Conservation (phyloP, 2,329 filamentous ascomycete species). For the Drechslera avenae region DNA sequence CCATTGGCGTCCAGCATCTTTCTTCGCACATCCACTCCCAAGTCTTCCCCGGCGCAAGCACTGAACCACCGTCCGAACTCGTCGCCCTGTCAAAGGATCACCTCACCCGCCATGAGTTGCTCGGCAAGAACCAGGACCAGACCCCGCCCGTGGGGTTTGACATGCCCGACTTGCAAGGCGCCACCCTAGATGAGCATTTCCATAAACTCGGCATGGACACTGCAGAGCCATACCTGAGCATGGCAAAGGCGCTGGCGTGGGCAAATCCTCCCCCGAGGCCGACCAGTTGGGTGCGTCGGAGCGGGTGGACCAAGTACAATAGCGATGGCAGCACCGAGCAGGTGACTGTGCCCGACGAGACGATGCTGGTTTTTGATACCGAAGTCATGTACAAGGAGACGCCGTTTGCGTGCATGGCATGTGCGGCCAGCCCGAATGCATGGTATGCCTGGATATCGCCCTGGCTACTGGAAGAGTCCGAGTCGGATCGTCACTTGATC, state of each 20-base stretch:
- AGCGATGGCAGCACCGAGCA: slow-evolving; percentile 72
- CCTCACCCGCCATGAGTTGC: slow-evolving; percentile 79
- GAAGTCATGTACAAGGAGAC: slow-evolving; percentile 96
- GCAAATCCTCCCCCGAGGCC: slow-evolving; percentile 63
- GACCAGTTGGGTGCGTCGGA: slow-evolving; percentile 75
- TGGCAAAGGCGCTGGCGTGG: slow-evolving; percentile 75
- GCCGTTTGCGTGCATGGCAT: slow-evolving; percentile 94
- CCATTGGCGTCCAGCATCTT: slow-evolving; percentile 92
- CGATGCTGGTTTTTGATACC: slow-evolving; percentile 89
- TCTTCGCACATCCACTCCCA: slow-evolving; percentile 82
- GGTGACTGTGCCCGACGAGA: slow-evolving; percentile 77
- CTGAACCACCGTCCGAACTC: slow-evolving; percentile 68
- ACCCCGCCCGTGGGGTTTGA: slow-evolving; percentile 79
- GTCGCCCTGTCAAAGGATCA: slow-evolving; percentile 83
- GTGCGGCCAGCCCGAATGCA: slow-evolving; percentile 82
- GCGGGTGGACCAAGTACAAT: slow-evolving; percentile 95
- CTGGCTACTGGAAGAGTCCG: slow-evolving; percentile 85
- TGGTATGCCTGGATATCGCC: slow-evolving; percentile 99
- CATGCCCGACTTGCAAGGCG: slow-evolving; percentile 77
- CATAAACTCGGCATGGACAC: slow-evolving; percentile 83
- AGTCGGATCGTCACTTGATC: slow-evolving; percentile 78
- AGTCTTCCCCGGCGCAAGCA: slow-evolving; percentile 69
- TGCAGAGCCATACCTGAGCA: slow-evolving; percentile 79
- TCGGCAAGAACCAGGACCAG: slow-evolving; percentile 87
- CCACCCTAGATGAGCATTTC: slow-evolving; percentile 91